Evolutionary conservation across 257 asterid genomes (phyloP), one percentile per base, ranked within the genome.

Genomic region (Eucommia ulmoides): DNA sequence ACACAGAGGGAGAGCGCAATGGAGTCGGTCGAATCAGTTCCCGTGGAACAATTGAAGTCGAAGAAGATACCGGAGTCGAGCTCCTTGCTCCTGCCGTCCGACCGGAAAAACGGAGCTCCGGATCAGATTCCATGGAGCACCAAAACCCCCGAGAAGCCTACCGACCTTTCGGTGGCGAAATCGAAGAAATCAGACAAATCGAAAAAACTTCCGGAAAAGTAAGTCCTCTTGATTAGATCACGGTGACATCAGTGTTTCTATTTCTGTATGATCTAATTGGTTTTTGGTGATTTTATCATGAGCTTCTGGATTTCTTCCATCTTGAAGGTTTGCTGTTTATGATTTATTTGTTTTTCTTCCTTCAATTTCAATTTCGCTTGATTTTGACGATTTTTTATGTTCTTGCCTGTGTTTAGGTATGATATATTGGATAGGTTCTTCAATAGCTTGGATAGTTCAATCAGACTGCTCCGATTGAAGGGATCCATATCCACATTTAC

Each of bases 361-460:
- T 24, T 23, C 24, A 38, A 18, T 24, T 11, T 38, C 26, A 17
- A 20, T 14, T 1, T 24, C 48, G n/a, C 8, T 24, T 1, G 17
- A 29, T 24, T 18, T 54, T 2, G 0, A 17, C 7, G 3, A 3
- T 3, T 14, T 38, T 38, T 8, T 7, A 6, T 8, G 6, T 38
- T 15, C 45, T 38, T 38, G 12, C 45, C n/a, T 5, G 15, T 3
- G 6, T 16, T 38, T 7, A 91, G 97, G 73, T 91, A 79, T 49
- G 89, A 83, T 48, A 64, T 86, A 41, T 55, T 86, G 79, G 93
- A 70, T 9, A 53, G 69, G 51, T 81, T 91, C 73, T 91, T 86
- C 65, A 69, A 65, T 59, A 59, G 93, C 64, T 67, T 91, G 73
- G 82, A 75, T 64, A 77, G 75, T 63, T 81, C 91, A 8, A 74